Base-by-base conservation (phyloP, 1,284 basidiomycete species). In the Xanthoconium separans region DNA sequence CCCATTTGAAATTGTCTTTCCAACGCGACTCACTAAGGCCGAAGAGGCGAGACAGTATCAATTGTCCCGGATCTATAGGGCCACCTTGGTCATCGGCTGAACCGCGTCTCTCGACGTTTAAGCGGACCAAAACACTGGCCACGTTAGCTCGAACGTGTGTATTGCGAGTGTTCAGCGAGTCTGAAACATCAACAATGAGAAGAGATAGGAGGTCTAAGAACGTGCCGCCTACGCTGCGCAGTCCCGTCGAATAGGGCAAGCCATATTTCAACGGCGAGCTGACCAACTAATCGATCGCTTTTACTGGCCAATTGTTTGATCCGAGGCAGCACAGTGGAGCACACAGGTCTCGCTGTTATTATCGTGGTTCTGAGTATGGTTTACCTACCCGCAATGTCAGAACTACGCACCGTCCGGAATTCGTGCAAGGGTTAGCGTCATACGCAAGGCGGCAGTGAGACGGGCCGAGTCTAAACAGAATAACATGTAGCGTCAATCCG, bases 231-330 rank as follows among this genome's bases (percentile, higher is more conserved):
- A 61, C 67, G 13, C 43, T 0, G n/a, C 0, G 62, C 56, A 1
- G 16, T 13, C 6, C 22, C 29, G 11, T 58, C n/a, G 6, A 55
- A 60, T 0, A 66, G 30, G 2, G 47, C 46, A 20, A 66, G 54
- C 2, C 53, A 40, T 47, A 59, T 47, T 36, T 70, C 62, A 5
- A 61, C 56, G 10, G 65, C 62, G 6, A 70, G 55, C 9, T 43
- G 50, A 39, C 65, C 65, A 20, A 70, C 45, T 2, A 55, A 30
- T 31, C 31, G 2, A 4, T 30, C 31, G 0, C 55, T 4, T 15
- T 40, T 56, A n/a, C n/a, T 37, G 2, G 65, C 64, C 20, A 69
- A 24, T 12, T 63, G 22, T 15, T 31, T 49, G 13, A 66, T 40
- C 34, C 55, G 54, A 5, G 48, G 42, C 27, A 50, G 61, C 33